Evolutionary conservation across 805 yeast genomes (phyloP).

Genomic region (Teunomyces cretensis): DNA sequence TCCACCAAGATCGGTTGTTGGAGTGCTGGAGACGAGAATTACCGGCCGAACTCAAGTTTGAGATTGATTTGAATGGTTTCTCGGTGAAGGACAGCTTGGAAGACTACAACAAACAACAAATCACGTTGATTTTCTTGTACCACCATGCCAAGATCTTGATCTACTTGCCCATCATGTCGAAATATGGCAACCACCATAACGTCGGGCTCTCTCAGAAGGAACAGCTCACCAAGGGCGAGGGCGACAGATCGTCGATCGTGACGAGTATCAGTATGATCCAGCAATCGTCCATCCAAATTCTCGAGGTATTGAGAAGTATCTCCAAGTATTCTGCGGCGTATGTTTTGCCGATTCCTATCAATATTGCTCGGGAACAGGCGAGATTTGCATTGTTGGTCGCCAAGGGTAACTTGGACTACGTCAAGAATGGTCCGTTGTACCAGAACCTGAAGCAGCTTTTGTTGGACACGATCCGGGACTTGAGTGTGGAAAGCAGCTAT

Average conservation of each 20-base stretch:
- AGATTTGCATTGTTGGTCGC: constrained; percentile 66
- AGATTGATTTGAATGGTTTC: constrained; percentile 59
- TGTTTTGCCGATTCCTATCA: constrained; percentile 63
- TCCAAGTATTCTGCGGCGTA: constrained; percentile 37
- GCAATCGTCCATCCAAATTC: constrained; percentile 62
- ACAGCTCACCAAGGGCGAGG: constrained; percentile 38
- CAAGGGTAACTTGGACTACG: constrained; percentile 75
- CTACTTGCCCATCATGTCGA: constrained; percentile 42
- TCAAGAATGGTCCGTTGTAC: constrained; percentile 77
- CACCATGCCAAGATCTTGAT: constrained; percentile 44
- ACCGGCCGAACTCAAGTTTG: constrained; percentile 60
- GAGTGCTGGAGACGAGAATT: constrained; percentile 79
- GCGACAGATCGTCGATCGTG: constrained; percentile 27
- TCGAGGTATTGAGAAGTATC: constrained; percentile 49
- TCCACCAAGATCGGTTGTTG: constrained; percentile 57
- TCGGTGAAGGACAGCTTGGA: constrained; percentile 32
- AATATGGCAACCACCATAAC: constrained; percentile 40
- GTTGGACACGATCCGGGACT: constrained; percentile 46
- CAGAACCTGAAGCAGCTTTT: constrained; percentile 65
- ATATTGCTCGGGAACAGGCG: constrained; percentile 60
- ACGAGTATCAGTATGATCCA: constrained; percentile 67
- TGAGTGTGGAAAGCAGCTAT: constrained; percentile 50
- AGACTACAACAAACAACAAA: constrained; percentile 42
- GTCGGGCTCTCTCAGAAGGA: constrained; percentile 42
- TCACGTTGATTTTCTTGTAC: constrained; percentile 49